phyloP scores from a whole-genome alignment of 2,329 filamentous ascomycete species.

The Xylariaceae sp. region DNA sequence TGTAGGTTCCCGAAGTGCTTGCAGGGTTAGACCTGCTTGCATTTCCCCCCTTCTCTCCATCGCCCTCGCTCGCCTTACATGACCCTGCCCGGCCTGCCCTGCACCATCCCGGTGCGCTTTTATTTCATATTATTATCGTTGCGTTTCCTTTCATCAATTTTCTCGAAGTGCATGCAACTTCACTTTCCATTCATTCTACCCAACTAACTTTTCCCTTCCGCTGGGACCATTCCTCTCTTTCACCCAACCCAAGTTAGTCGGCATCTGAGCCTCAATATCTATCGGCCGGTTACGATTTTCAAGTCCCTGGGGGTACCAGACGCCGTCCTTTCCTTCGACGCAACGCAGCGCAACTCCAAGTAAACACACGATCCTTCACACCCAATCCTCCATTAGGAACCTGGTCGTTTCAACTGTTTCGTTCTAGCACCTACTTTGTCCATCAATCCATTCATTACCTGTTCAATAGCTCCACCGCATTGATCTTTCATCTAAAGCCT shows the following conservation, averaged over 20 bases:
- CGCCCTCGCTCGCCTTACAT: not conserved
- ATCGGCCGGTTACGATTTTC: constrained; percentile 34
- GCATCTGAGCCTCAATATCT: constrained; percentile 22
- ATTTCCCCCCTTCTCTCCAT: not conserved
- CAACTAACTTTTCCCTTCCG: constrained; percentile 22
- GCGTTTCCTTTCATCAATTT: constrained; percentile 23
- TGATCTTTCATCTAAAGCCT: constrained; percentile 4
- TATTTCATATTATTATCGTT: constrained; percentile 24
- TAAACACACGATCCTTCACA: constrained; percentile 19
- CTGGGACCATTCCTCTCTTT: constrained; percentile 31
- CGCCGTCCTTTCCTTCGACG: constrained; percentile 31
- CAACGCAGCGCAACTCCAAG: no score
- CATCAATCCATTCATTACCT: constrained; percentile 8
- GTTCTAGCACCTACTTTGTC: constrained; percentile 28
- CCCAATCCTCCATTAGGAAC: constrained; percentile 34
- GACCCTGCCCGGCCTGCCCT: not conserved
- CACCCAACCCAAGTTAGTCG: constrained; percentile 27
- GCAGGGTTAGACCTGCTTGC: constrained; percentile 9
- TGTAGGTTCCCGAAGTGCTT: constrained; percentile 11
- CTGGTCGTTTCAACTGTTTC: constrained; percentile 40
- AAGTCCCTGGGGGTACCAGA: constrained; percentile 26
- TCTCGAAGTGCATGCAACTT: constrained; percentile 21
- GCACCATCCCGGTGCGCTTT: constrained; percentile 12
- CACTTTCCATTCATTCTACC: constrained; percentile 20
- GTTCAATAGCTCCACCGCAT: not conserved